Evolutionary conservation across 192 early-diverging fungal species (phyloP).

Genomic region (Jimgerdemannia flammicorona): DNA sequence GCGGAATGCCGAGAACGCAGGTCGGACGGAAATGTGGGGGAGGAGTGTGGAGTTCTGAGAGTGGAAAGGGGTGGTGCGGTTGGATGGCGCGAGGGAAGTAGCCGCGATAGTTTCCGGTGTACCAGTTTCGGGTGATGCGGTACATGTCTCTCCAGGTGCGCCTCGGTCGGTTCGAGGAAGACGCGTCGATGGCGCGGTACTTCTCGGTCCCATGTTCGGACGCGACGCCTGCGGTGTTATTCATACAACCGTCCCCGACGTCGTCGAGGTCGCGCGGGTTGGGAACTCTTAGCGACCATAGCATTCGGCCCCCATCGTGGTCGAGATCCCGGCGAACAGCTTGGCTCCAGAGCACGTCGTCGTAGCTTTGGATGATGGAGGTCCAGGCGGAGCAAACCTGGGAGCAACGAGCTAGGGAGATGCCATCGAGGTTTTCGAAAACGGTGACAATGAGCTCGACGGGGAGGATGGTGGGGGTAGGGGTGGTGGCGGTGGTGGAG

Average conservation of each 20-base stretch:
- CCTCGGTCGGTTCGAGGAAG: neutral
- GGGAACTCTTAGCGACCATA: constrained; percentile 25
- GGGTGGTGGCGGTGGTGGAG: neutral
- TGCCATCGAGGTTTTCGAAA: constrained; percentile 27
- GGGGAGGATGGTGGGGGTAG: constrained; percentile 5
- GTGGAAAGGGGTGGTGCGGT: too few relatives aligned
- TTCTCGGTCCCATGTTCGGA: neutral
- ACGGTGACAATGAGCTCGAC: constrained; percentile 25
- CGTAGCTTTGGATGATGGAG: constrained; percentile 21
- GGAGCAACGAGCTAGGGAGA: constrained; percentile 13
- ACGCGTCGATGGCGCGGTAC: neutral
- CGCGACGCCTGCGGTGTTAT: neutral
- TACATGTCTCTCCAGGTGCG: constrained; percentile 38
- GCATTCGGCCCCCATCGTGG: constrained; percentile 1
- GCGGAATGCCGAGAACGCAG: constrained; percentile 20
- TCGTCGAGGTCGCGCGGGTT: constrained; percentile 6
- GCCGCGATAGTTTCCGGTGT: constrained; percentile 27
- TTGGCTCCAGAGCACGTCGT: constrained; percentile 23
- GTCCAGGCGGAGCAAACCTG: constrained; percentile 22
- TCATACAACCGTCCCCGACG: neutral
- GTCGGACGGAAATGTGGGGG: neutral
- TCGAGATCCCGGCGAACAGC: constrained; percentile 10
- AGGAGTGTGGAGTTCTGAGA: too few relatives aligned
- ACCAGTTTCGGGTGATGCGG: constrained; percentile 40
- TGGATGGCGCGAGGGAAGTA: constrained; percentile 28